A percentile compares a stretch with the other conserved stretches of the same genome.
Conservation (phyloP, 495 filamentous ascomycete genomes). For the Evernia prunastri region DNA sequence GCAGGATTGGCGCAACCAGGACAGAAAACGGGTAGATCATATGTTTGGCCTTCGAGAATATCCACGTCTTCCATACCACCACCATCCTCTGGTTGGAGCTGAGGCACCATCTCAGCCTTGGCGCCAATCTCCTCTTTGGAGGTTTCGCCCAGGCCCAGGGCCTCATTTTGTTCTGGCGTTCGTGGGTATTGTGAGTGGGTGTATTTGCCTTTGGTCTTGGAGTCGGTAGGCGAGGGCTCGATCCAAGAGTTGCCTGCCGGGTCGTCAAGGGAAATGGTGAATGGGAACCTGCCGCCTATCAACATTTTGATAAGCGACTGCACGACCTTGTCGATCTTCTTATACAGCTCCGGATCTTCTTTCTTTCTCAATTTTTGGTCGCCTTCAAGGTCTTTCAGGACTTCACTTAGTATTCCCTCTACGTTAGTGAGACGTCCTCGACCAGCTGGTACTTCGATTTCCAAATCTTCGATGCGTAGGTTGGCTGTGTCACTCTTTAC, state of each 20-base stretch:
- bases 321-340: slow-evolving; percentile 66
- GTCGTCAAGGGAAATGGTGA: slow-evolving; percentile 79
- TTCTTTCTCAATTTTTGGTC: slow-evolving; percentile 70
- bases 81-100: slow-evolving; percentile 21
- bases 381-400: slow-evolving; percentile 66
- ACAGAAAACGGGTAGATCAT: slow-evolving; percentile 82
- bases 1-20: slow-evolving; percentile 81
- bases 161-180: slow-evolving; percentile 76
- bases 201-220: slow-evolving; percentile 62
- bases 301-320: slow-evolving; percentile 64
- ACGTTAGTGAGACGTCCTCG: slow-evolving; percentile 85
- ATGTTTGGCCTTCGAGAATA: slow-evolving; percentile 82
- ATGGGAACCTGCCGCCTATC: slow-evolving; percentile 67
- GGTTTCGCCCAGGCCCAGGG: slow-evolving; percentile 59
- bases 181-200: slow-evolving; percentile 71
- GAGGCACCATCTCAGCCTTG: slow-evolving; percentile 20
- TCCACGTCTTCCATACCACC: slow-evolving; percentile 53
- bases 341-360: slow-evolving; percentile 64
- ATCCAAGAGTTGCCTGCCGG: slow-evolving; percentile 97
- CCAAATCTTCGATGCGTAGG: slow-evolving; percentile 75
- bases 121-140: slow-evolving; percentile 3
- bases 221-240: slow-evolving; percentile 70
- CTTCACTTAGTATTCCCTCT: slow-evolving; percentile 73
- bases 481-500: slow-evolving; percentile 83
- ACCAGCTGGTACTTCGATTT: slow-evolving; percentile 85